phyloP scores from a whole-genome alignment of 768 basidiomycete species.

The Xerocomellus dryophilus region DNA sequence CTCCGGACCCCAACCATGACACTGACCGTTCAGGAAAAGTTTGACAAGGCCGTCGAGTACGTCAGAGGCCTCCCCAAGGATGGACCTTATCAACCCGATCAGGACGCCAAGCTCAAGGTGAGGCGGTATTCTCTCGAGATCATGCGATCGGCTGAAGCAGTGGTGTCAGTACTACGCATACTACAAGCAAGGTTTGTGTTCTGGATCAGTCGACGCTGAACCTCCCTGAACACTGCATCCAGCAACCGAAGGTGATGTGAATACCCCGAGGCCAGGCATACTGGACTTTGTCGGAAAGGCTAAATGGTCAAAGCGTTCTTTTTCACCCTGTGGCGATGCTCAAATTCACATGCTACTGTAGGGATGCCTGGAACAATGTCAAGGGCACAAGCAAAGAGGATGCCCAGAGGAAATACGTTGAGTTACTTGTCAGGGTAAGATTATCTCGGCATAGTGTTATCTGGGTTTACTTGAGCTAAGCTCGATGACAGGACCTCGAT shows the following conservation, averaged over 20 bases:
- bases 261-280: slow-evolving; percentile 62
- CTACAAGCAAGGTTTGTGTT: slow-evolving; percentile 81
- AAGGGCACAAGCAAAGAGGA: slow-evolving; percentile 74
- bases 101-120: slow-evolving; percentile 78
- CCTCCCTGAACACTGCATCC: not conserved
- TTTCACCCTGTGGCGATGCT: not conserved
- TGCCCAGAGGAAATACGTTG: slow-evolving; percentile 71
- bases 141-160: slow-evolving; percentile 5
- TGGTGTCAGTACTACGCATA: slow-evolving; percentile 79
- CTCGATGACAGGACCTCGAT: slow-evolving; percentile 52
- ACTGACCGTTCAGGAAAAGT: slow-evolving; percentile 46
- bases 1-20: slow-evolving; percentile 49
- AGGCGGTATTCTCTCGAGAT: slow-evolving; percentile 30
- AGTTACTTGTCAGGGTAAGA: slow-evolving; percentile 64
- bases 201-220: not conserved
- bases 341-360: slow-evolving; percentile 27
- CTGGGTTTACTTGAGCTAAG: not conserved
- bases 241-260: slow-evolving; percentile 77
- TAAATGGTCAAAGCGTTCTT: slow-evolving; percentile 64
- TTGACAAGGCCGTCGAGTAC: slow-evolving; percentile 72
- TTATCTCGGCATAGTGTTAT: not conserved
- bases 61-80: slow-evolving; percentile 62
- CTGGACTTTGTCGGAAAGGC: slow-evolving; percentile 85
- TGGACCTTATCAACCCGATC: slow-evolving; percentile 69
- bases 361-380: slow-evolving; percentile 82